A percentile compares a stretch with the other conserved stretches of the same genome.
These are phyloP conservation scores for Talaromyces stipitatus DNA, from an alignment of 495 filamentous ascomycete species.

Conservation along the genomic window DNA sequence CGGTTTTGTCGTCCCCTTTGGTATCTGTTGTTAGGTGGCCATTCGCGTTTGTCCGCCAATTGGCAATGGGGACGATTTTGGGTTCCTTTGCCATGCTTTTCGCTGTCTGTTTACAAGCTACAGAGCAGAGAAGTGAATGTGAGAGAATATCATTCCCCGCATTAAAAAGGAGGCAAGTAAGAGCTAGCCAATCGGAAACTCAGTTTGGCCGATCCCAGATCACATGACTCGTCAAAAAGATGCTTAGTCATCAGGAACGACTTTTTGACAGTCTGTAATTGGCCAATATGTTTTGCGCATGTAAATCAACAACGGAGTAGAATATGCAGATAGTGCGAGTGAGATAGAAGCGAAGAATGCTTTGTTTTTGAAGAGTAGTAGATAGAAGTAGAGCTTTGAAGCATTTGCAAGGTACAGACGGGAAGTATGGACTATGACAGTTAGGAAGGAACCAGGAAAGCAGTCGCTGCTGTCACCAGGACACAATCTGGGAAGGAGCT, in stretches of 20 bases:
- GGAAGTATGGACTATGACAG: background rate
- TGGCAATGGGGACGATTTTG: slow-evolving; percentile 21
- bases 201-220: background rate
- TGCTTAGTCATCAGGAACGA: too few relatives aligned
- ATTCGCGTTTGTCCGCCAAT: slow-evolving; percentile 33
- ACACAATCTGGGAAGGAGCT: background rate
- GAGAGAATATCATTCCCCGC: background rate
- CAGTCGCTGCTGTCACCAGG: background rate
- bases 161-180: background rate
- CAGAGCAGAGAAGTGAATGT: background rate
- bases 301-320: background rate
- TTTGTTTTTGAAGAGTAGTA: background rate
- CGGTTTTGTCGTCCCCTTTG: slow-evolving; percentile 51
- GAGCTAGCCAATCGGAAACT: background rate
- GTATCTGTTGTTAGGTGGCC: slow-evolving; percentile 30
- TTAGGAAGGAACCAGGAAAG: background rate
- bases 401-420: background rate
- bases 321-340: background rate
- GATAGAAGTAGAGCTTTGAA: background rate
- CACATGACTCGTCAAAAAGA: background rate
- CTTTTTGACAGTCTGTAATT: background rate
- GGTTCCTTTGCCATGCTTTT: background rate
- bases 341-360: background rate
- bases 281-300: background rate
- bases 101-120: background rate